Evolutionary conservation across 2,329 filamentous ascomycete species (phyloP).

Genomic region (Alternaria hordeiaustralica): DNA sequence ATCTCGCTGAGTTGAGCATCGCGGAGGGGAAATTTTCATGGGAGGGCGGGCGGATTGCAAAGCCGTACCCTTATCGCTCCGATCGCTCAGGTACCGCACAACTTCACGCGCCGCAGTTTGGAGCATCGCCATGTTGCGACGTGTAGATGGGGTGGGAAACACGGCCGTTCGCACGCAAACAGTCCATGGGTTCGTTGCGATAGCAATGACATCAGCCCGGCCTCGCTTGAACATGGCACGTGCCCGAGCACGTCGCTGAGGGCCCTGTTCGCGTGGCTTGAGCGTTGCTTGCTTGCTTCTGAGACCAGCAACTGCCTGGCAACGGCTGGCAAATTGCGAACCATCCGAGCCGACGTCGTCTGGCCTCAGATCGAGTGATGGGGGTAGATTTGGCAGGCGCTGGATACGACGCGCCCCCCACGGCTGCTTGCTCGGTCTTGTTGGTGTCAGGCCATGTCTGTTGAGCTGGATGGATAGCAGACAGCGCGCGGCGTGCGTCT

Average conservation of each 20-base stretch:
- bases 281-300: constrained; percentile 16
- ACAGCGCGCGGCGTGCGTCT: constrained; percentile 10
- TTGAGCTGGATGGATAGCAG: not conserved
- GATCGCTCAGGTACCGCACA: constrained; percentile 29
- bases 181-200: constrained; percentile 5
- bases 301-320: constrained; percentile 17
- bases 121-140: not conserved
- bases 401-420: constrained; percentile 4
- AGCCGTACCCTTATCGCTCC: constrained; percentile 23
- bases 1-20: constrained; percentile 28
- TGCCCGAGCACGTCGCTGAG: constrained; percentile 9
- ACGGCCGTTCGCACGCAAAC: constrained; percentile 10
- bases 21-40: constrained; percentile 26
- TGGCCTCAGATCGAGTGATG: constrained; percentile 7
- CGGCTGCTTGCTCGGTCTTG: constrained; percentile 4
- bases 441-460: constrained; percentile 17
- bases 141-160: not conserved
- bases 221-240: constrained; percentile 13
- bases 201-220: constrained; percentile 23
- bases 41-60: constrained; percentile 21
- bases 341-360: constrained; percentile 9
- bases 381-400: not conserved
- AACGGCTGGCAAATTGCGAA: constrained; percentile 27
- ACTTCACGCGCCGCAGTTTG: not conserved
- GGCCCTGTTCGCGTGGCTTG: constrained; percentile 19